Evolutionary conservation across 1,139 yeast species (phyloP), one percentile per base, ranked within the genome.

Genomic region (Saccharomyces pastorianus): DNA sequence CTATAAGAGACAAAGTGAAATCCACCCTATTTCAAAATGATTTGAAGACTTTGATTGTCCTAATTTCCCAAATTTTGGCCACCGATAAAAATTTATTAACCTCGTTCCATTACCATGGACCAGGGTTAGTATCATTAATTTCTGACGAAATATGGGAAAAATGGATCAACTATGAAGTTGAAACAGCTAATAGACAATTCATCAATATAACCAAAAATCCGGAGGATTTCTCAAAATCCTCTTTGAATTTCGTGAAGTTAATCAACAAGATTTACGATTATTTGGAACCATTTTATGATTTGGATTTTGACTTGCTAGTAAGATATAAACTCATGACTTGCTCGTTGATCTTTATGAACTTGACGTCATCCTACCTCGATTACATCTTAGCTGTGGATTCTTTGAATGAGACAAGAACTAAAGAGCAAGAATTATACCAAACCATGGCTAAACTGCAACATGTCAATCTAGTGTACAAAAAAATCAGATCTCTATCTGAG

Each of bases 121-220:
- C 55, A 34, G 70, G 71, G 17, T 57, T 68, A 13, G 60, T 61
- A 3, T 62, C 69, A 1, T 53, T 68, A 38, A 59, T 68, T 2
- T 61, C 68, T 2, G 56, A 61, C 1, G 59, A 61, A 6, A 54
- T 62, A 52, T 75, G 82, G 63, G 75, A 76, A n/a, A 73, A 73
- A 48, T 89, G 96, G 96, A 73, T 89, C 3, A 68, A 71, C 4
- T 78, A 82, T 59, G 96, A 90, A 65, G 73, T 77, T 32, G 75
- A 76, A 42, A 73, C 84, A 55, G 85, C 88, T 2, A 70, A 73
- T 31, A 73, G 73, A 23, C 76, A 93, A 58, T 87, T 79, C 59
- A 73, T 77, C 20, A 87, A 81, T 56, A 81, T 88, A 28, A 71
- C 84, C 9, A 74, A 75, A 1, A 70, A 80, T 1, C 64, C 74